These are phyloP conservation scores for Immersiporthe knoxdaviesiana DNA, from an alignment of 2,329 filamentous ascomycete species.

Conservation along the genomic window DNA sequence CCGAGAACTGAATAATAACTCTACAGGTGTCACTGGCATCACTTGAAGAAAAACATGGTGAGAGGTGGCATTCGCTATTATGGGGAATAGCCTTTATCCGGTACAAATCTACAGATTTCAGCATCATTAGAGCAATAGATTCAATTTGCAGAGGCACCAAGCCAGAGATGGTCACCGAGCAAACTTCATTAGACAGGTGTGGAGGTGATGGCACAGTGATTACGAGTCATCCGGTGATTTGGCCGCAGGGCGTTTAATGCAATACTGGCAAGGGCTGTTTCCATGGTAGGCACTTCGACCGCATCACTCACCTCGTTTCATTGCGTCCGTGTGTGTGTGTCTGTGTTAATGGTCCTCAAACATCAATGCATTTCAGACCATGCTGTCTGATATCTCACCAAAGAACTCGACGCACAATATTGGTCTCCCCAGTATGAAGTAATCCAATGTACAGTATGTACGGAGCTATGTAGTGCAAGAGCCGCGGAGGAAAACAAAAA, in stretches of 20 bases:
- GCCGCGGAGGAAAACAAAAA: not conserved
- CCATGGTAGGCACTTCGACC: not conserved
- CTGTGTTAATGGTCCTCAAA: not conserved
- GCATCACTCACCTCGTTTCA: not conserved
- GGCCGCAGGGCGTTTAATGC: not conserved
- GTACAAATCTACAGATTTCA: not conserved
- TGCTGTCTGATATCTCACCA: not conserved
- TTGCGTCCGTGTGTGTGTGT: not conserved
- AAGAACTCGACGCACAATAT: not conserved
- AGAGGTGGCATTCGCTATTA: too few species aligned
- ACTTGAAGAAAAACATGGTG: not conserved
- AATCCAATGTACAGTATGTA: too few species aligned
- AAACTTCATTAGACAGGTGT: not conserved
- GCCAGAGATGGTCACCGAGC: not conserved
- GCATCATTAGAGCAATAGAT: not conserved
- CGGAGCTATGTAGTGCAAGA: not conserved
- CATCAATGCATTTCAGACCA: not conserved
- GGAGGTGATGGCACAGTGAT: not conserved
- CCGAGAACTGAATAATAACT: not conserved
- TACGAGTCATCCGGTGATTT: not conserved
- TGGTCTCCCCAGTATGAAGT: too few species aligned
- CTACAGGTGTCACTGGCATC: not conserved
- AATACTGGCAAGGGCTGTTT: not conserved
- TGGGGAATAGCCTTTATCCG: not conserved
- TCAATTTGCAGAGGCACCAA: not conserved